Percentiles rank a stretch among this genome's conserved stretches.
Conservation (phyloP, 139 green algal species). For the Chlamydomonas sp. region DNA sequence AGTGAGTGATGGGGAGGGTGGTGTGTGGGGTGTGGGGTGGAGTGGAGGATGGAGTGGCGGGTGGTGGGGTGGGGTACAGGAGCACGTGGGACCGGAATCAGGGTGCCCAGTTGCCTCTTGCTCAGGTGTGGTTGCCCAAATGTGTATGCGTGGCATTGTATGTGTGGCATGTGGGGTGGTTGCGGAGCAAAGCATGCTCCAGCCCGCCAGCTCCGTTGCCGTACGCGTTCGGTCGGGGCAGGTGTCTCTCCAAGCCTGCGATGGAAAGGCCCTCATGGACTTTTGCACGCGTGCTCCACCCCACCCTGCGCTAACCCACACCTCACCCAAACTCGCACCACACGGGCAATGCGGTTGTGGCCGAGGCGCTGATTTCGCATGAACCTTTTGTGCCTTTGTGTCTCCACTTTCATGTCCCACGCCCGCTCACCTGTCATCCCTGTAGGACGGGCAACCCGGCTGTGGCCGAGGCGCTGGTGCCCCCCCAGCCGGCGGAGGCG, state of each 20-base stretch:
- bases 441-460: slow-evolving; percentile 43
- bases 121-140: too few relatives aligned
- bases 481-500: slow-evolving; percentile 60
- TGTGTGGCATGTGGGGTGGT: too few relatives aligned
- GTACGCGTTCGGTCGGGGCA: too few relatives aligned
- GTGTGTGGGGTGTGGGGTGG: background rate
- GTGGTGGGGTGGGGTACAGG: background rate
- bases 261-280: too few relatives aligned
- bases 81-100: background rate
- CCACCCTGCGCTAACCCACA: background rate
- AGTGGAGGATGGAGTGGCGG: background rate
- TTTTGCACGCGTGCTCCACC: too few relatives aligned
- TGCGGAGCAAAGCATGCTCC: too few relatives aligned
- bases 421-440: background rate
- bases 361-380: slow-evolving; percentile 56
- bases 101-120: too few relatives aligned
- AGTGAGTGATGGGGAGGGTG: background rate
- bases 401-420: too few relatives aligned
- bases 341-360: slow-evolving; percentile 48
- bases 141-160: too few relatives aligned
- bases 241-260: too few relatives aligned
- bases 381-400: too few relatives aligned
- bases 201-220: too few relatives aligned
- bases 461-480: slow-evolving; percentile 67
- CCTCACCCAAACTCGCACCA: background rate